Conservation (phyloP, 2,329 filamentous ascomycete species). For the Trichoderma sp. region DNA sequence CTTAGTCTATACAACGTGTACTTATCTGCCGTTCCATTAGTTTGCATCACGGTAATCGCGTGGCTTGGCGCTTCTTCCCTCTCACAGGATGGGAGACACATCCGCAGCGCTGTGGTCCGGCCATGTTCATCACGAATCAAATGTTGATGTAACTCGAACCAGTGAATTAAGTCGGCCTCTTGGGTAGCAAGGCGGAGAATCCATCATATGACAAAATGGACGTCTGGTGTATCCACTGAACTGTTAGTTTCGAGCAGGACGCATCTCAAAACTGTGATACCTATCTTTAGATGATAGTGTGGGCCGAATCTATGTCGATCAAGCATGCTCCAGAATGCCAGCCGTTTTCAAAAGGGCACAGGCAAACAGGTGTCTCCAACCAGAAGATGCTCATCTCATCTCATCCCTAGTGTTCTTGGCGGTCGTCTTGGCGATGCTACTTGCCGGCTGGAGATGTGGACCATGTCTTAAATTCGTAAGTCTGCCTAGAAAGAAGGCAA, state of each 20-base stretch:
- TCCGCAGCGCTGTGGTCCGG: not conserved
- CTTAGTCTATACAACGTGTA: not conserved
- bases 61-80: not conserved
- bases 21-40: not conserved
- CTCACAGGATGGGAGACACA: not conserved
- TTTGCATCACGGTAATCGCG: not conserved
- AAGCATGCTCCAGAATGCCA: not conserved
- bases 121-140: not conserved
- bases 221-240: not conserved
- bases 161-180: not conserved
- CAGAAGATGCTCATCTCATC: not conserved
- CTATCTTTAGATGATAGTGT: not conserved
- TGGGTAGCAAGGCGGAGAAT: not conserved
- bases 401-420: constrained; percentile 17
- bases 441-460: not conserved
- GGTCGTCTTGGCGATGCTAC: not conserved
- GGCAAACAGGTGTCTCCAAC: not conserved
- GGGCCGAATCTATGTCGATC: not conserved
- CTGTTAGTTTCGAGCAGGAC: not conserved
- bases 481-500: not conserved
- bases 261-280: not conserved
- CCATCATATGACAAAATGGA: too few relatives aligned
- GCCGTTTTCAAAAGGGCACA: not conserved
- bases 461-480: constrained; percentile 8
- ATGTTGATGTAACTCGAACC: not conserved